A percentile compares a stretch with the other conserved stretches of the same genome.
Evolutionary conservation across 1,284 basidiomycete species (phyloP).

Genomic region (Cutaneotrichosporon mucoides): DNA sequence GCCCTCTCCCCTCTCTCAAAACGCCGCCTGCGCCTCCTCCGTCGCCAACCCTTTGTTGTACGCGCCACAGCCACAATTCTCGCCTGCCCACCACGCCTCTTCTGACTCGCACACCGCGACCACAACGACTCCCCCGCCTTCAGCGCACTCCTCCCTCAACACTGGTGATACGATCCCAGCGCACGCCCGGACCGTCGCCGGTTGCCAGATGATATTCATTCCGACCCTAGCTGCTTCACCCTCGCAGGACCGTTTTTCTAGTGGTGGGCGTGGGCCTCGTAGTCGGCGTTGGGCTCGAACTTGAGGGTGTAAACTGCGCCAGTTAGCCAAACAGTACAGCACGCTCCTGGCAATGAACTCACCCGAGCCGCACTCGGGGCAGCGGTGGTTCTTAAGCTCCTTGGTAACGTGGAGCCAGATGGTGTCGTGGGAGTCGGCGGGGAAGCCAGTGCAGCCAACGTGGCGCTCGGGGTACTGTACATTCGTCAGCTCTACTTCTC

Average conservation of each 20-base stretch:
- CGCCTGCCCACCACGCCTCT: no score
- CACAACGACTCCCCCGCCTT: no score
- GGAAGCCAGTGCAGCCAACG: constrained; percentile 85
- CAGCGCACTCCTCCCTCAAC: no score
- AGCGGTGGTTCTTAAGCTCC: constrained; percentile 63
- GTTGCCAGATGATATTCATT: constrained; percentile 18
- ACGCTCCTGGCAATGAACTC: constrained; percentile 12
- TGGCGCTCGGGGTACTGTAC: constrained; percentile 69
- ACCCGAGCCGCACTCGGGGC: constrained; percentile 74
- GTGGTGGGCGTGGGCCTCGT: constrained; percentile 41
- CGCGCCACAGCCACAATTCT: no score
- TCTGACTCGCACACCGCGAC: no score
- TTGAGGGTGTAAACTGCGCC: constrained; percentile 44
- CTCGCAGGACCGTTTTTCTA: constrained; percentile 20
- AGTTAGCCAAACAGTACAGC: constrained; percentile 9
- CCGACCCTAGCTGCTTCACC: constrained; percentile 16
- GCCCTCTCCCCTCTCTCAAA: no score
- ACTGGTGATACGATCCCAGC: no score
- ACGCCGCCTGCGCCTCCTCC: no score
- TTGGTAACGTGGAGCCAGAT: constrained; percentile 71
- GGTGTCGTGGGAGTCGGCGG: constrained; percentile 86
- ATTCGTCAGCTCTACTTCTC: constrained; percentile 7
- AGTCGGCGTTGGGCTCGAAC: constrained; percentile 38
- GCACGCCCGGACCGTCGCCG: neutral
- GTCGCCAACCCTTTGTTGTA: no score